A percentile compares a stretch with the other conserved stretches of the same genome.
Evolutionary conservation across 2,329 filamentous ascomycete genomes (phyloP).

Genomic region (Trichophyton simii): DNA sequence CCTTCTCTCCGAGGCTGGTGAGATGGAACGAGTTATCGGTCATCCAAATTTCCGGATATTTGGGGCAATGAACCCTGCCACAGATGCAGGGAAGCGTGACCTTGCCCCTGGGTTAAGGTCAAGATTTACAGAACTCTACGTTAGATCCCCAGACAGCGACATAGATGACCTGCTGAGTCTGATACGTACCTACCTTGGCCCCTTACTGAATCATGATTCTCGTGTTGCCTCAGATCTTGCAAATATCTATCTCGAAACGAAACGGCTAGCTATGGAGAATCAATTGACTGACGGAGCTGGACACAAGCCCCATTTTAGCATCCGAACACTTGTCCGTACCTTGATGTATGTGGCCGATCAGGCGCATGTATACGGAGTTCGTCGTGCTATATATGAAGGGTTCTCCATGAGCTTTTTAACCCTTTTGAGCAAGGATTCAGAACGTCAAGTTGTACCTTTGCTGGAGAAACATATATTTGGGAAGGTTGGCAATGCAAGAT

Average conservation of each 20-base stretch:
- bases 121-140: conserved; percentile 90
- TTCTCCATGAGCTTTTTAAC: conserved; percentile 98
- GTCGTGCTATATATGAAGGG: conserved; percentile 80
- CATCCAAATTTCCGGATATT: conserved; percentile 94
- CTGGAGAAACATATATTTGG: conserved; percentile 71
- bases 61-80: conserved; percentile 97
- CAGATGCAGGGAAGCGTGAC: conserved; percentile 92
- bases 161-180: conserved; percentile 76
- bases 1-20: conserved; percentile 81
- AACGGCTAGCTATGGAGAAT: conserved; percentile 67
- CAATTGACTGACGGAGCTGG: conserved; percentile 86
- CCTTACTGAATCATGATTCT: conserved; percentile 56
- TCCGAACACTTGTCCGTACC: conserved; percentile 82
- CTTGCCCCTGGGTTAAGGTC: conserved; percentile 78
- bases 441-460: conserved; percentile 62
- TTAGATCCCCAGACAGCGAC: conserved; percentile 78
- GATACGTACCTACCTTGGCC: conserved; percentile 74
- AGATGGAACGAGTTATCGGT: conserved; percentile 76
- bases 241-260: conserved; percentile 76
- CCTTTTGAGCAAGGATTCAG: conserved; percentile 68
- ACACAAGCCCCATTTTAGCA: conserved; percentile 91
- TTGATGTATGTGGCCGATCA: conserved; percentile 80
- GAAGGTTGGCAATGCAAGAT: conserved; percentile 54
- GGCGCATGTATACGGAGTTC: conserved; percentile 67
- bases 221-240: conserved; percentile 70